Conservation (phyloP, 2,329 filamentous ascomycete species). For the Aureobasidium sp. region DNA sequence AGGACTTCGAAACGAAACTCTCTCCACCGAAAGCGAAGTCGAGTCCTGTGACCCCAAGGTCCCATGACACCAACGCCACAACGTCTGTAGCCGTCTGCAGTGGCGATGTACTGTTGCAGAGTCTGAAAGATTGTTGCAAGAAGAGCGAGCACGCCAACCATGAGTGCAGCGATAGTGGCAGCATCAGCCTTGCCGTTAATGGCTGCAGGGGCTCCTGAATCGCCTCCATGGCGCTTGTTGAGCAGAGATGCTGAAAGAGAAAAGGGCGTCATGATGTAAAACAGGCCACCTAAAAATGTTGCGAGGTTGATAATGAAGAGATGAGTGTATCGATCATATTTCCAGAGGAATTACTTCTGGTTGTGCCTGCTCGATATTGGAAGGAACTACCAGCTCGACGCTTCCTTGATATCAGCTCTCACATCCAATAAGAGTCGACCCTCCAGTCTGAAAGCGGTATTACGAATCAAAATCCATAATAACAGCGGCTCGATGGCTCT, state of each 20-base stretch:
- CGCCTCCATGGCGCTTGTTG: slow-evolving; percentile 2
- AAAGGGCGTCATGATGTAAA: background rate
- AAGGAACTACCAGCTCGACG: background rate
- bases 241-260: background rate
- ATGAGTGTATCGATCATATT: background rate
- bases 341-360: background rate
- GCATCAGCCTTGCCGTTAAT: background rate
- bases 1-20: slow-evolving; percentile 13
- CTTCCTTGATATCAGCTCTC: no score
- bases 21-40: slow-evolving; percentile 7
- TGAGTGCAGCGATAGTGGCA: background rate
- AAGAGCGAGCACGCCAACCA: background rate
- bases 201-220: background rate
- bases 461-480: no score
- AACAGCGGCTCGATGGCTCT: no score
- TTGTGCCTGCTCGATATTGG: background rate
- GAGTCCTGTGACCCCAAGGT: slow-evolving; percentile 6
- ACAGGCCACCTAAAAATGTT: background rate
- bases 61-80: slow-evolving; percentile 2
- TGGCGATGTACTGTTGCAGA: slow-evolving; percentile 7
- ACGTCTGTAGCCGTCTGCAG: slow-evolving; percentile 9
- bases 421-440: no score
- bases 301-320: background rate
- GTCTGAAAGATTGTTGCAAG: slow-evolving; percentile 4
- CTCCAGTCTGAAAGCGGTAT: no score